Percentiles rank a stretch among this genome's conserved stretches.
These are phyloP conservation scores for Podila clonocystis DNA, from an alignment of 192 early-diverging fungal genomes.

Conservation along the genomic window DNA sequence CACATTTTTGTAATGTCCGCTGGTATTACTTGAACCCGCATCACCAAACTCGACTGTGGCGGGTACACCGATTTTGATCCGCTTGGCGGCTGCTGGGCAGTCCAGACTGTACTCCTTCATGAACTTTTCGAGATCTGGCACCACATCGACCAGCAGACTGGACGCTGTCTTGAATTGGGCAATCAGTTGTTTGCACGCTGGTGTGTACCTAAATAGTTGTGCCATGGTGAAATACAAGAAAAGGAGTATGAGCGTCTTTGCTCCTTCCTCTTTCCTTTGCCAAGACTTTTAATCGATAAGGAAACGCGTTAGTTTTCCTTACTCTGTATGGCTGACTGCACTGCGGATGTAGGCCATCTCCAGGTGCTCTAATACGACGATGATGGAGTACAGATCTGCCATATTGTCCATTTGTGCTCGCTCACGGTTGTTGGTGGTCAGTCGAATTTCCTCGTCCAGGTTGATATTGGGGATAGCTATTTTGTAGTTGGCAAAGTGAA, in stretches of 20 bases:
- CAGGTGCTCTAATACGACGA: slow-evolving; percentile 90
- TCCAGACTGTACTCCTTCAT: slow-evolving; percentile 85
- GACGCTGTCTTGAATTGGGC: slow-evolving; percentile 90
- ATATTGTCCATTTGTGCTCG: slow-evolving; percentile 92
- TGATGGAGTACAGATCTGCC: slow-evolving; percentile 93
- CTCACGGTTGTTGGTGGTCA: slow-evolving; percentile 85
- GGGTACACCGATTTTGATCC: slow-evolving; percentile 95
- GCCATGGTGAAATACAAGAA: background rate
- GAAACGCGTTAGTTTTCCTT: slow-evolving; percentile 6
- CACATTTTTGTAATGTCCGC: slow-evolving; percentile 70
- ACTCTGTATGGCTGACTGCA: slow-evolving; percentile 85
- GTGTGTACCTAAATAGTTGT: slow-evolving; percentile 74
- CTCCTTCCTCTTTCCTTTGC: background rate
- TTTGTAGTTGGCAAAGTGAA: background rate
- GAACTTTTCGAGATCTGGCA: slow-evolving; percentile 77
- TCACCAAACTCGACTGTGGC: slow-evolving; percentile 93
- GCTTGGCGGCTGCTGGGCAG: slow-evolving; percentile 86
- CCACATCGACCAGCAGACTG: slow-evolving; percentile 67
- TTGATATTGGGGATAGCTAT: slow-evolving; percentile 28
- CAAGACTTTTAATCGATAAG: background rate
- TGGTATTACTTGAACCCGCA: slow-evolving; percentile 55
- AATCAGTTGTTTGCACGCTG: slow-evolving; percentile 89
- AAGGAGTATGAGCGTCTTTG: background rate
- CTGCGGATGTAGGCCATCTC: slow-evolving; percentile 94
- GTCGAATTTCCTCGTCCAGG: slow-evolving; percentile 73